Evolutionary conservation across 2,329 filamentous ascomycete genomes (phyloP), one percentile per base, ranked within the genome.

Genomic region (Hypoxylon sp.): DNA sequence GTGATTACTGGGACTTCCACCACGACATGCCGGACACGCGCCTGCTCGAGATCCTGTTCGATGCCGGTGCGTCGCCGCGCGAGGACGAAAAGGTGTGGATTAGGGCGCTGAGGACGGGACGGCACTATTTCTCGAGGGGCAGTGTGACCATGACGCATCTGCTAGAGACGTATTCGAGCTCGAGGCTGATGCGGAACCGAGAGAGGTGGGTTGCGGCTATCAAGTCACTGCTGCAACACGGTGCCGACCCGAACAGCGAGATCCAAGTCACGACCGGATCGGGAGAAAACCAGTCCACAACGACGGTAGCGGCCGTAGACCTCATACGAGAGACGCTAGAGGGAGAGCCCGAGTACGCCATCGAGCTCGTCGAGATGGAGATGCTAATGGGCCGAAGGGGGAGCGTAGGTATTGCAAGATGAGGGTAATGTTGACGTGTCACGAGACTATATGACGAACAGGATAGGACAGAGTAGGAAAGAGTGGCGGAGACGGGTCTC

Each of bases 11-110:
- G 3, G 77, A 78, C 63, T 77, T 78, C 51, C 77, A 78, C 62
- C 76, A 77, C 67, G 77, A 78, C 42, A 78, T 78, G 77, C 76
- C 77, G 3, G 76, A 77, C 54, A 71, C 75, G 8, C 67, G 70
- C 19, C 47, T 78, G 0, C 67, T 78, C 1, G 74, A 77, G 8
- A 63, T 78, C 3, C 37, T 78, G 5, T 77, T 78, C 39, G 72
- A 72, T 10, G 73, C 73, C 13, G 77, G 77, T 6, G 77, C 76
- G 5, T 60, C 71, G 19, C 65, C 72, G 31, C 67, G 58, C n/a
- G 68, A 68, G 1, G 75, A 73, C 26, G 71, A 73, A 1, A 75
- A 72, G 58, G 50, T 77, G 22, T 78, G 73, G 72, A 22, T 65
- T 0, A 73, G 72, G 52, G 74, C 76, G 8, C 68, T 78, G 2